Base-by-base conservation (phyloP, 2,329 filamentous ascomycete genomes). In the Bipolaris gigantea region DNA sequence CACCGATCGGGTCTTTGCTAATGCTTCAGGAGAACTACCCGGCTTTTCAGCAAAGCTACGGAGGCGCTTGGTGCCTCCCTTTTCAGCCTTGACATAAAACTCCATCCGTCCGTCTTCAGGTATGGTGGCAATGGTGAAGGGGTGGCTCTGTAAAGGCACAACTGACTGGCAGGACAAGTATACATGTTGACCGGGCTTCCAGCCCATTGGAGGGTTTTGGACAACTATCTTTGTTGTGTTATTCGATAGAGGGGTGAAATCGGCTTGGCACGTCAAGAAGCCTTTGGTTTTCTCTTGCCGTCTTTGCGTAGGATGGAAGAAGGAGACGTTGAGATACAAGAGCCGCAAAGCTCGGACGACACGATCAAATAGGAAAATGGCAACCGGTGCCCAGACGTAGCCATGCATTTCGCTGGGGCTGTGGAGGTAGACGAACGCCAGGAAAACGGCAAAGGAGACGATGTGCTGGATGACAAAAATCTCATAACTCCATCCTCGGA, bases 381-480 rank as follows among this genome's bases (percentile, higher is more conserved):
- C 83, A 16, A 89, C 76, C 11, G 85, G 80, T 60, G 88, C 83
- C 86, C 86, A 89, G 34, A 90, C 73, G 50, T 87, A 85, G 65
- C 84, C 84, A 25, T 75, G 77, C 6, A 86, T 82, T 43, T 82
- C 80, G 7, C 66, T 64, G 1, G 87, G 87, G 3, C 88, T 80
- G 67, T 90, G 87, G 34, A 81, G 74, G 62, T 86, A 84, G 9
- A 89, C 71, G 36, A 88, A 76, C 75, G 83, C 87, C 34, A 89
- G 73, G 63, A 90, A 82, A 21, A 86, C 66, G 27, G 82, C 77
- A 51, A 85, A 85, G 3, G 84, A 82, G 15, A 83, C 69, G 23
- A 89, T 75, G 67, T 90, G 88, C 70, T 90, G 88, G 3, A 85
- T 62, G 15, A 90, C 81, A 66, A 89, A 90, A 0, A 89, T 55